A percentile compares a stretch with the other conserved stretches of the same genome.
Conservation (phyloP, 192 early-diverging fungal genomes). For the Umbelopsis vinacea region DNA sequence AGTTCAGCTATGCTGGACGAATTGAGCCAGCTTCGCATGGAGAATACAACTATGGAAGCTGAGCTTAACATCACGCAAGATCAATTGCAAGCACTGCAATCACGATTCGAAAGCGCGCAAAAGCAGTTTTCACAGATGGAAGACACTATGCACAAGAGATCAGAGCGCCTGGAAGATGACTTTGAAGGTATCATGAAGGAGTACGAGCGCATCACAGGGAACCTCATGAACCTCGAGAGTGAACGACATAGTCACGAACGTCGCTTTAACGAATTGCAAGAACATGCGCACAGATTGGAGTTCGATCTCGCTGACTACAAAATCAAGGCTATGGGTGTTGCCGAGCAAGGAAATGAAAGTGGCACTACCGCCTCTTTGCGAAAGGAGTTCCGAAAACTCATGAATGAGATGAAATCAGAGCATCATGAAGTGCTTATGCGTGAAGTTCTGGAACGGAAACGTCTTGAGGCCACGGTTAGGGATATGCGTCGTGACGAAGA, state of each 20-base stretch:
- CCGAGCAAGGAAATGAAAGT: conserved; percentile 15
- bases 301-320: conserved; percentile 40
- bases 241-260: conserved; percentile 42
- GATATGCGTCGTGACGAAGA: conserved; percentile 50
- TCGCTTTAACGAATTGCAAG: conserved; percentile 33
- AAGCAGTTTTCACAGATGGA: conserved; percentile 26
- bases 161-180: conserved; percentile 29
- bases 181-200: conserved; percentile 48
- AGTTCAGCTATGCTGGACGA: conserved; percentile 23
- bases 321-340: conserved; percentile 40
- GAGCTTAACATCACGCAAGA: conserved; percentile 20
- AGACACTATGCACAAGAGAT: conserved; percentile 27
- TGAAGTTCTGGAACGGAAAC: conserved; percentile 52
- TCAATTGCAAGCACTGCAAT: conserved; percentile 20
- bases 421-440: conserved; percentile 52
- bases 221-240: conserved; percentile 46
- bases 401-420: conserved; percentile 52
- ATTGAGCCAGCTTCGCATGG: conserved; percentile 15
- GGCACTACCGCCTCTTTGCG: conserved; percentile 52
- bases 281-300: conserved; percentile 35
- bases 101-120: conserved; percentile 24
- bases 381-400: conserved; percentile 59
- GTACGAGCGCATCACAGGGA: conserved; percentile 47
- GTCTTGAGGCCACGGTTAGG: conserved; percentile 46
- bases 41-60: conserved; percentile 30